Base-by-base conservation (phyloP, 305 asterid species). In the Fraxinus platypoda region DNA sequence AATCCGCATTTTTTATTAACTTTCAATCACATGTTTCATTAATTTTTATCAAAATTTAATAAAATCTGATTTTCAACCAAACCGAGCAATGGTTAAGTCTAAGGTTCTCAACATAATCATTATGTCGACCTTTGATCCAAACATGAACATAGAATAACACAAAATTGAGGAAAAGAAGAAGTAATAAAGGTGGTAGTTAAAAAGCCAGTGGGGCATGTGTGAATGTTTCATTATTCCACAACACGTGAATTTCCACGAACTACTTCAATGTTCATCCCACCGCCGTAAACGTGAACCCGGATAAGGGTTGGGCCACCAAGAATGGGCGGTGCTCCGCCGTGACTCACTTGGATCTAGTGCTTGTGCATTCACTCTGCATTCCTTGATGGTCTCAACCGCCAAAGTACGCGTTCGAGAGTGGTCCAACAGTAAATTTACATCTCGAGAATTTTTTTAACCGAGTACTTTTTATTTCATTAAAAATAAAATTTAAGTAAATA, bases 21-120 rank as follows among this genome's bases (percentile, higher is more conserved):
- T 38, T 38, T 38, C 13, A 38, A 38, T 38, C 12, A 0, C 46
- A 8, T 38, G 8, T 38, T 38, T 8, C 11, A 38, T 38, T 38
- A 38, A 0, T 38, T 8, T 37, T 38, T 38, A 38, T 41, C 15
- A 41, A 41, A 41, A 41, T 9, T 41, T 41, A 41, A 37, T 41
- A 41, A 41, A 41, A 41, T 41, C 15, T 8, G 15, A 8, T 41
- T 41, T 41, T 4, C 15, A 2, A 41, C 15, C 0, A 41, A 41
- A 41, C 57, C 19, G 13, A 46, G 19, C 57, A 46, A 23, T 21
- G 31, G 37, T 11, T 23, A 21, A 75, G 19, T 19, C 6, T 37
- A 21, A 78, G 62, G 82, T 75, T 81, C 57, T 74, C 80, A 33
- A 84, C 82, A 82, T 83, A 73, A 83, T 82, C 70, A 86, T 77